Conservation (phyloP, 495 filamentous ascomycete species). For the Parmelia sp. region DNA sequence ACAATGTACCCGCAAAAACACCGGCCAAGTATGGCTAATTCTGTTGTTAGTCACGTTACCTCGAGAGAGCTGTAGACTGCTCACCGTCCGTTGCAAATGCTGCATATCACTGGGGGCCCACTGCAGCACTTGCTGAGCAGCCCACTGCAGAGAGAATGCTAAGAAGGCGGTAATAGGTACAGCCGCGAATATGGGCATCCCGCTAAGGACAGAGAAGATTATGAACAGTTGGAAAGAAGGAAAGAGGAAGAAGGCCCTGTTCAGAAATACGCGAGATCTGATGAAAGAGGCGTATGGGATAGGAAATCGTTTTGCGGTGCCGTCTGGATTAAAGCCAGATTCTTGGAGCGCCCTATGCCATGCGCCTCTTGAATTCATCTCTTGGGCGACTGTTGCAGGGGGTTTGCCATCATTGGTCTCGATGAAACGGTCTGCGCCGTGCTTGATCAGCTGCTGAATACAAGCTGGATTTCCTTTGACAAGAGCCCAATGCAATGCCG, state of each 20-base stretch:
- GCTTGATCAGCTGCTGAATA: conserved; percentile 87
- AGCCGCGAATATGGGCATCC: conserved; percentile 65
- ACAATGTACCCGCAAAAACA: conserved; percentile 82
- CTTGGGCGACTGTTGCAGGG: conserved; percentile 71
- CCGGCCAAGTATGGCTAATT: conserved; percentile 80
- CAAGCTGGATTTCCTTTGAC: conserved; percentile 83
- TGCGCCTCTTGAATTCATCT: conserved; percentile 76
- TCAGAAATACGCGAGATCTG: conserved; percentile 71
- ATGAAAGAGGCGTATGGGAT: conserved; percentile 47
- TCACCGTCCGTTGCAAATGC: conserved; percentile 77
- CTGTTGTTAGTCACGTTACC: conserved; percentile 15
- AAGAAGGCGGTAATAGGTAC: conserved; percentile 62
- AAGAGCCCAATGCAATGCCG: conserved; percentile 91
- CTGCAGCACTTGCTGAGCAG: conserved; percentile 66
- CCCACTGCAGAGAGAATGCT: conserved; percentile 69
- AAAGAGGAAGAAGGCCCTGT: conserved; percentile 85
- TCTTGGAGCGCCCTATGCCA: conserved; percentile 83
- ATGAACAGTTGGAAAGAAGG: conserved; percentile 70
- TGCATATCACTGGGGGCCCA: conserved; percentile 82
- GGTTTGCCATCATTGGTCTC: conserved; percentile 83
- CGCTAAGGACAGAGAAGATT: conserved; percentile 63
- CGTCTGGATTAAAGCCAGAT: conserved; percentile 75
- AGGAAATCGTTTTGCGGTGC: conserved; percentile 54
- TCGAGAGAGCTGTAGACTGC: conserved; percentile 22
- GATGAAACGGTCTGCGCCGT: conserved; percentile 85